phyloP scores from a whole-genome alignment of 345 rosid species.

The Clarkia xantiana region DNA sequence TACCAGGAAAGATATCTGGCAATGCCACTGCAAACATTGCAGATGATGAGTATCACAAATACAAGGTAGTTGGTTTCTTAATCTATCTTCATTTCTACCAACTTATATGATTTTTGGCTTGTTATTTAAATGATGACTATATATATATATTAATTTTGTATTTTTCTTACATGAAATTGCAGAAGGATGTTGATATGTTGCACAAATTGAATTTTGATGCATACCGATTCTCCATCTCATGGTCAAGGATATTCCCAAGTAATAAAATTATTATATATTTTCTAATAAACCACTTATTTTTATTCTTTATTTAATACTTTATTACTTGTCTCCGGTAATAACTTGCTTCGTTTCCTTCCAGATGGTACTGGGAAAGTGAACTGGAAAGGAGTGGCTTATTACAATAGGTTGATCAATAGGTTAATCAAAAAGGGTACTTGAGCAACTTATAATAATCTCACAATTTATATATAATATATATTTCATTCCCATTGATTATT shows the following conservation, averaged over 20 bases:
- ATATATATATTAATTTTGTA: too few relatives aligned
- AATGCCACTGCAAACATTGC: conserved; percentile 33
- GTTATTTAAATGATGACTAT: too few relatives aligned
- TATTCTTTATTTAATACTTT: not conserved
- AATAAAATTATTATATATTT: too few relatives aligned
- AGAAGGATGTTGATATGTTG: conserved; percentile 37
- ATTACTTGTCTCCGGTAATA: too few relatives aligned
- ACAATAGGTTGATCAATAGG: conserved; percentile 36
- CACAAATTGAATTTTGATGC: conserved; percentile 33
- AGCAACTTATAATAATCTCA: too few relatives aligned
- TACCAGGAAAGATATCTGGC: conserved; percentile 25
- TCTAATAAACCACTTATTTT: too few relatives aligned
- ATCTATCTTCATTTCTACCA: not conserved
- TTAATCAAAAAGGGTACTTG: conserved; percentile 28
- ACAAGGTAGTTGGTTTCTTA: conserved; percentile 18
- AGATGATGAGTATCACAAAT: conserved; percentile 47
- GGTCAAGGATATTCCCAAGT: conserved; percentile 50
- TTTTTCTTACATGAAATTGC: not conserved
- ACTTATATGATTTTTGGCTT: not conserved
- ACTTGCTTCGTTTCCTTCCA: too few relatives aligned
- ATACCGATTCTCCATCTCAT: conserved; percentile 43
- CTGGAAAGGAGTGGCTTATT: conserved; percentile 47
- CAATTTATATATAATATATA: too few relatives aligned
- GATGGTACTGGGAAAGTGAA: conserved; percentile 47
- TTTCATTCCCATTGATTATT: too few relatives aligned